Base-by-base conservation (phyloP, 2,329 filamentous ascomycete species). In the Hypoxylon sp. region DNA sequence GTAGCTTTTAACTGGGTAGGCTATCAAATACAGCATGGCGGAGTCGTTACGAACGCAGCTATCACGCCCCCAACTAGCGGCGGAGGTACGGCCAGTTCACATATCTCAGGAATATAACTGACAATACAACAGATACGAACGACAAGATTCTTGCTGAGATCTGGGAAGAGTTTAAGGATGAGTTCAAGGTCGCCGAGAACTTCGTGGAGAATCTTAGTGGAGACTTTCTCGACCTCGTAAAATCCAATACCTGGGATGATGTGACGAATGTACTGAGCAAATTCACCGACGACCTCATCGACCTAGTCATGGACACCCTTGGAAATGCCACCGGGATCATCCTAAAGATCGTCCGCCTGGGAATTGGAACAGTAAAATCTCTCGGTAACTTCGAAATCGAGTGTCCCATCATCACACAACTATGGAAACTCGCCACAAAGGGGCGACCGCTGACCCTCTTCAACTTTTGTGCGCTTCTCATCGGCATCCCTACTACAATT, bases 191-290 rank as follows among this genome's bases (percentile, higher is more conserved):
- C 3, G 38, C 38, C 2, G 38, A 43, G 17, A 19, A 43, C 7
- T 43, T 43, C 10, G n/a, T 43, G 38, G 6, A 19, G 17, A 43
- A 43, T 43, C 38, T 43, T 17, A 43, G 38, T 19, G 38, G 38
- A 10, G 38, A 43, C 17, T 43, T 43, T n/a, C 17, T 43, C 6
- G 38, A 43, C n/a, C 38, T 43, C 38, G 19, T 43, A 9, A 43
- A 43, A 43, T 43, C 38, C n/a, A 43, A 43, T 19, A 43, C 38
- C n/a, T 43, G 38, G 38, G 38, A 43, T 19, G 38, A 43, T 19
- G 38, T 43, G 38, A 43, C 38, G 14, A 43, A 19, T 19, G 38
- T 43, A 7, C n/a, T 43, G n/a, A 19, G 38, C 17, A 43, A 43
- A 19, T 43, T 43, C 38, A 43, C 38, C 6, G 38, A 43, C 38